Evolutionary conservation across 306 rosid species (phyloP).

Genomic region (Dicorynia guianensis): DNA sequence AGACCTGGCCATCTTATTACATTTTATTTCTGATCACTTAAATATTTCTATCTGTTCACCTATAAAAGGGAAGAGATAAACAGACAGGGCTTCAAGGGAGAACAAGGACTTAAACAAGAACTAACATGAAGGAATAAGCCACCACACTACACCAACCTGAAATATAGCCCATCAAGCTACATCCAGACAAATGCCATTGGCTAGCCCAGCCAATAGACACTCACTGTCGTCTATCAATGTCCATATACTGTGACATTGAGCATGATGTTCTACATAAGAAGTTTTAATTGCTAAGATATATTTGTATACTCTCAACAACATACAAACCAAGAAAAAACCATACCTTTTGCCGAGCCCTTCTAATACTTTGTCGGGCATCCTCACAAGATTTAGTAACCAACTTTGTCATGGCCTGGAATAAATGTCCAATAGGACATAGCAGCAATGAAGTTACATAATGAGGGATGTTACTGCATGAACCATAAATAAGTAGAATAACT

Average conservation of each 20-base stretch:
- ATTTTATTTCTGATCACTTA: not conserved
- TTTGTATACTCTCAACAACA: not conserved
- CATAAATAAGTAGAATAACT: slow-evolving; percentile 23
- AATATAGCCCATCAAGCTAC: not conserved
- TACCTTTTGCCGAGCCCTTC: slow-evolving; percentile 97
- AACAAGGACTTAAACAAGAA: not conserved
- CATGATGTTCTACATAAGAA: not conserved
- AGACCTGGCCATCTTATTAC: not conserved
- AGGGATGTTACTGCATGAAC: not conserved
- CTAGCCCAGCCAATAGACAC: slow-evolving; percentile 7
- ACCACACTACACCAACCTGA: not conserved
- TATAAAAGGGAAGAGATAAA: not conserved
- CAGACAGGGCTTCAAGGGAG: not conserved
- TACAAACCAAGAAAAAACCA: slow-evolving; percentile 3
- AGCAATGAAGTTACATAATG: not conserved
- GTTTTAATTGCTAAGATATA: not conserved
- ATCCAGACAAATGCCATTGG: not conserved
- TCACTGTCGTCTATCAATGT: not conserved
- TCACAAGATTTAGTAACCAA: slow-evolving; percentile 84
- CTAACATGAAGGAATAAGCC: not conserved
- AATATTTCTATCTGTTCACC: not conserved
- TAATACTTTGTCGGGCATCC: slow-evolving; percentile 83
- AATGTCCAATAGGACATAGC: slow-evolving; percentile 37
- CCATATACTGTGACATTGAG: not conserved
- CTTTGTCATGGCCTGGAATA: slow-evolving; percentile 75